Percentiles rank a stretch among this genome's conserved stretches.
These are phyloP conservation scores for Blepharisma japonicum DNA, from an alignment of 73 alveolate species.

Conservation along the genomic window DNA sequence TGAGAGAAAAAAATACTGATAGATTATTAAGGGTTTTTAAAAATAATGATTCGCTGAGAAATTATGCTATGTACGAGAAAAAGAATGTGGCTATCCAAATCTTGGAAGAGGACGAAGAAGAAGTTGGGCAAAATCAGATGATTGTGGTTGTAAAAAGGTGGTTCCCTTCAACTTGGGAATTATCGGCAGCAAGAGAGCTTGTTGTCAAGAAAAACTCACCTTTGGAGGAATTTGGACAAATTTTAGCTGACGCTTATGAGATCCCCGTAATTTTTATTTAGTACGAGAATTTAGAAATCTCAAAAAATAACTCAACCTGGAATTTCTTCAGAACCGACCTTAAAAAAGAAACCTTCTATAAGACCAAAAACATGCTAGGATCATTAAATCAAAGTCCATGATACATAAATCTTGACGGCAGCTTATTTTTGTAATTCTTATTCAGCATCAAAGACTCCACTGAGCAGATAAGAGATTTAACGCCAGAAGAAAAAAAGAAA, in stretches of 20 bases:
- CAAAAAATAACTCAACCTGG: neutral
- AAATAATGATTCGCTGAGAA: neutral
- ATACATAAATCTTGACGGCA: neutral
- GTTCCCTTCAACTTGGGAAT: neutral
- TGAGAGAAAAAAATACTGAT: constrained; percentile 8
- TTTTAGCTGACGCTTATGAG: neutral
- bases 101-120: neutral
- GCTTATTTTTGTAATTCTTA: constrained; percentile 10
- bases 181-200: neutral
- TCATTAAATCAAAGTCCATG: neutral
- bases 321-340: neutral
- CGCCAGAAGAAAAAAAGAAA: constrained; percentile 12
- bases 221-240: neutral
- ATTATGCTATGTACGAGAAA: constrained; percentile 8
- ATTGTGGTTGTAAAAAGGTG: neutral
- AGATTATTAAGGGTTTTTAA: neutral
- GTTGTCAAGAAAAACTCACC: neutral
- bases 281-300: neutral
- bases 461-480: neutral
- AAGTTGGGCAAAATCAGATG: neutral
- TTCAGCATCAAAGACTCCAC: constrained; percentile 15
- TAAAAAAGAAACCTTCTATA: neutral
- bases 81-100: neutral
- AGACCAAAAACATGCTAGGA: neutral
- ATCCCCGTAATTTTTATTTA: neutral